Conservation (phyloP, 2,329 filamentous ascomycete genomes). For the Paecilomyces fulvus region DNA sequence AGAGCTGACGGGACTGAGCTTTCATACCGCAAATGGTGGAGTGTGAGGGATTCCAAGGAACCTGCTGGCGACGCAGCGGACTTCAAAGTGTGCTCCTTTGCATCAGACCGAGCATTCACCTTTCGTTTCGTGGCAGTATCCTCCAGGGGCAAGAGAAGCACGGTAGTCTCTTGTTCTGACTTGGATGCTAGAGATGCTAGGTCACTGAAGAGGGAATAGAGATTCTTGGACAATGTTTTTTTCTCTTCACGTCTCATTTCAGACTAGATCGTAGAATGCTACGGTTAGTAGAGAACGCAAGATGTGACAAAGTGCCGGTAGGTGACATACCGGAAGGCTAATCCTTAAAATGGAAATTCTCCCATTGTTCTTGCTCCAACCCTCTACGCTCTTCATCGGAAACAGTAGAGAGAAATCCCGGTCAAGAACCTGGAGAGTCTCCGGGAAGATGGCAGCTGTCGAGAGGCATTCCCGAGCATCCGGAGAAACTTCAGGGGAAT, state of each 20-base stretch:
- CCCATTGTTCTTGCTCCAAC: slow-evolving; percentile 18
- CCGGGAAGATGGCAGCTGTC: slow-evolving; percentile 11
- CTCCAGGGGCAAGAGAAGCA: slow-evolving; percentile 44
- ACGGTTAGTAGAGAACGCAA: not conserved
- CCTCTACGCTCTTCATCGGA: slow-evolving; percentile 18
- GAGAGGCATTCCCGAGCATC: slow-evolving; percentile 14
- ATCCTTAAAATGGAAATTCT: slow-evolving; percentile 15
- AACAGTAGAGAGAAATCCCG: slow-evolving; percentile 28
- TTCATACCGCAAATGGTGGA: slow-evolving; percentile 16
- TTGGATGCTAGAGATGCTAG: slow-evolving; percentile 41
- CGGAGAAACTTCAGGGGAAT: slow-evolving; percentile 5
- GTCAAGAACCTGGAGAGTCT: slow-evolving; percentile 3
- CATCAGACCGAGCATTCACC: slow-evolving; percentile 1
- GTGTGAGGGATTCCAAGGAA: slow-evolving; percentile 29
- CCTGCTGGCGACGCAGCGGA: not conserved
- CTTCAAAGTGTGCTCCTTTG: slow-evolving; percentile 3
- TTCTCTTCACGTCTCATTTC: slow-evolving; percentile 5
- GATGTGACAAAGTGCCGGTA: slow-evolving; percentile 3
- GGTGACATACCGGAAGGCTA: slow-evolving; percentile 28
- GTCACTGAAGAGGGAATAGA: slow-evolving; percentile 39
- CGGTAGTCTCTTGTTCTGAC: slow-evolving; percentile 48
- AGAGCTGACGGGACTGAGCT: slow-evolving; percentile 36
- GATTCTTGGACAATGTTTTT: slow-evolving; percentile 31
- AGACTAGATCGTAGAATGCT: slow-evolving; percentile 12
- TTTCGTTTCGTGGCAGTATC: not conserved